These are phyloP conservation scores for Phialophora verrucosa DNA, from an alignment of 2,329 filamentous ascomycete species.

Conservation along the genomic window DNA sequence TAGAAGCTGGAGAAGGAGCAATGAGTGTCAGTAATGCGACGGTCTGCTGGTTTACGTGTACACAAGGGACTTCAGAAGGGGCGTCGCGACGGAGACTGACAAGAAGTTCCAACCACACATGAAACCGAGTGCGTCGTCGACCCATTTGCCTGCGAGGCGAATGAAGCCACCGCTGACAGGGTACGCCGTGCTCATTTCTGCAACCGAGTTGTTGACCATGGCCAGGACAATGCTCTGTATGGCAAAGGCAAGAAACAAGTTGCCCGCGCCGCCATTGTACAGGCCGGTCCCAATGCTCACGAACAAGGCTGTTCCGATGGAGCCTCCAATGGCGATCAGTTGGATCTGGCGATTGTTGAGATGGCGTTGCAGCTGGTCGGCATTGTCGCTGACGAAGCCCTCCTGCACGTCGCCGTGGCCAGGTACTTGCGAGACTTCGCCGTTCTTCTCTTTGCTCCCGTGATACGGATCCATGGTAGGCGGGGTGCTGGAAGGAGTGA, in stretches of 20 bases:
- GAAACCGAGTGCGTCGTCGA: constrained; percentile 53
- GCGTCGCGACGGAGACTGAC: constrained; percentile 36
- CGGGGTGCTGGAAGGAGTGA: not conserved
- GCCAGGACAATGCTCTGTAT: constrained; percentile 40
- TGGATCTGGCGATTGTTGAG: constrained; percentile 44
- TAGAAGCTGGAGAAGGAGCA: constrained; percentile 42
- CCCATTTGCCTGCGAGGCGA: constrained; percentile 50
- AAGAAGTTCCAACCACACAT: constrained; percentile 56
- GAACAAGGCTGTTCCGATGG: constrained; percentile 46
- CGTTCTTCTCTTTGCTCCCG: constrained; percentile 4
- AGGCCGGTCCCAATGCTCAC: constrained; percentile 46
- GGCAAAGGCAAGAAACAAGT: constrained; percentile 45
- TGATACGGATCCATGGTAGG: not conserved
- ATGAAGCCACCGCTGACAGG: constrained; percentile 50
- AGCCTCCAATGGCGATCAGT: constrained; percentile 49
- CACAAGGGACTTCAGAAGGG: not conserved
- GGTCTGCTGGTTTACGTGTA: not conserved
- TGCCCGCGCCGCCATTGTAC: constrained; percentile 44
- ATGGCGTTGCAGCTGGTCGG: constrained; percentile 15
- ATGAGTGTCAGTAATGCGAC: not conserved
- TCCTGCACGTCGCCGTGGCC: constrained; percentile 1
- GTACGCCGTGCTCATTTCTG: constrained; percentile 50
- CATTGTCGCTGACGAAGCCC: constrained; percentile 7
- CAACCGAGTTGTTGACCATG: constrained; percentile 48
- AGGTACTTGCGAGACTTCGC: not conserved